A percentile compares a stretch with the other conserved stretches of the same genome.
Evolutionary conservation across 257 asterid species (phyloP).

Genomic region (Solanum pimpinellifolium): DNA sequence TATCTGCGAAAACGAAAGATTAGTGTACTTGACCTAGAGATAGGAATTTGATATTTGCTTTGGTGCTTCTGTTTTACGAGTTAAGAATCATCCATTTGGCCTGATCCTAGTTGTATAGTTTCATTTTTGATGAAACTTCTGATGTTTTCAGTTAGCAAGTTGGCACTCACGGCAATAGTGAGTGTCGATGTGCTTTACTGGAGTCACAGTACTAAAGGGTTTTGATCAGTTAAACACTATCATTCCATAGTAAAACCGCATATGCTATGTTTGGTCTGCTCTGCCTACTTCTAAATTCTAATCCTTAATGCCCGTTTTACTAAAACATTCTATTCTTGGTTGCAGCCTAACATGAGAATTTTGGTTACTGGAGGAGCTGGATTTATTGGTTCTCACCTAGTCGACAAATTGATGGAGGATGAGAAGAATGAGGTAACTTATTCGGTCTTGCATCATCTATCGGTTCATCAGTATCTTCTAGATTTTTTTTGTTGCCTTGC

Average conservation of each 20-base stretch:
- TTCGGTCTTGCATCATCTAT: not conserved
- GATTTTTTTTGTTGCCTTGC: not conserved
- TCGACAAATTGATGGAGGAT: conserved; percentile 38
- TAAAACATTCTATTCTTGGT: not conserved
- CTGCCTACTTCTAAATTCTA: not conserved
- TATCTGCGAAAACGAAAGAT: not conserved
- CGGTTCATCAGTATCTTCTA: not conserved
- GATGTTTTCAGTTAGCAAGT: not conserved
- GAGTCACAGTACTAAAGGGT: not conserved
- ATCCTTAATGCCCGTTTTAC: not conserved
- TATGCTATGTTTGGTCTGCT: not conserved
- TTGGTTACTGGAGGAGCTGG: conserved; percentile 50
- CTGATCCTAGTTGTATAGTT: not conserved
- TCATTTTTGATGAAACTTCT: not conserved
- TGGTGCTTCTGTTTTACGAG: not conserved
- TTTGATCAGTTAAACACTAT: not conserved
- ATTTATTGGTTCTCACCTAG: conserved; percentile 40
- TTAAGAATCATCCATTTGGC: not conserved
- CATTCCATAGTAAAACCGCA: not conserved
- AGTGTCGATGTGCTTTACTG: not conserved
- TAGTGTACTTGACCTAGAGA: not conserved
- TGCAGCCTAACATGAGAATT: conserved; percentile 41
- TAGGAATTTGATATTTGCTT: not conserved
- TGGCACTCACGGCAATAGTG: not conserved
- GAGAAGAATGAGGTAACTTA: conserved; percentile 36